Evolutionary conservation across 192 early-diverging fungal genomes (phyloP).

Genomic region (Umbelopsis isabellina): DNA sequence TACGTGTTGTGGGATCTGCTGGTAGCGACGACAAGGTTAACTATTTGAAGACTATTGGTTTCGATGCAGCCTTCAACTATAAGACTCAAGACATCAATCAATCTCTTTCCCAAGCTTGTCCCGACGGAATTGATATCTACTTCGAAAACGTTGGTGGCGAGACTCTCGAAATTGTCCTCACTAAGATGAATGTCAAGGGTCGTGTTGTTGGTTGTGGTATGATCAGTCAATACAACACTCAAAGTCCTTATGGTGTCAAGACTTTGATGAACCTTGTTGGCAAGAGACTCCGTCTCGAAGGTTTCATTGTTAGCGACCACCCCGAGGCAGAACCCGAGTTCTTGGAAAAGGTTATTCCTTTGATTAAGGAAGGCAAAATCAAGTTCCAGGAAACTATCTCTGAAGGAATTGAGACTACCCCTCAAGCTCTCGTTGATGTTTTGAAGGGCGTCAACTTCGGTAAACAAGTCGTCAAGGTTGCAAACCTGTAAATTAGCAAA

Average conservation of each 20-base stretch:
- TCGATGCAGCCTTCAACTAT: slow-evolving; percentile 93
- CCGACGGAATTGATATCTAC: slow-evolving; percentile 87
- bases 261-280: slow-evolving; percentile 59
- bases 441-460: slow-evolving; percentile 73
- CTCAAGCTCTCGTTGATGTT: slow-evolving; percentile 62
- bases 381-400: slow-evolving; percentile 58
- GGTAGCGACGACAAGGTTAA: slow-evolving; percentile 84
- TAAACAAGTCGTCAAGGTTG: slow-evolving; percentile 62
- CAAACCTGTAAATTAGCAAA: slow-evolving; percentile 42
- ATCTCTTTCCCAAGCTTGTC: slow-evolving; percentile 63
- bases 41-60: slow-evolving; percentile 66
- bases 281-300: slow-evolving; percentile 62
- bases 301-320: slow-evolving; percentile 66
- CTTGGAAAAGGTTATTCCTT: slow-evolving; percentile 55
- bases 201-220: slow-evolving; percentile 77
- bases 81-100: slow-evolving; percentile 64
- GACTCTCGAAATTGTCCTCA: slow-evolving; percentile 72
- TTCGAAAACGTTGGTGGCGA: slow-evolving; percentile 82
- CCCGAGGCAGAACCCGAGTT: slow-evolving; percentile 54
- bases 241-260: slow-evolving; percentile 51
- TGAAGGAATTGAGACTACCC: slow-evolving; percentile 69
- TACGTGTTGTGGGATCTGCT: slow-evolving; percentile 83
- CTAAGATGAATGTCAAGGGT: slow-evolving; percentile 62
- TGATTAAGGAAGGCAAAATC: slow-evolving; percentile 64
- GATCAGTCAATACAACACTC: slow-evolving; percentile 70